These are phyloP conservation scores for Dendrobium nobile DNA, from an alignment of 106 monocot genomes.

Conservation along the genomic window DNA sequence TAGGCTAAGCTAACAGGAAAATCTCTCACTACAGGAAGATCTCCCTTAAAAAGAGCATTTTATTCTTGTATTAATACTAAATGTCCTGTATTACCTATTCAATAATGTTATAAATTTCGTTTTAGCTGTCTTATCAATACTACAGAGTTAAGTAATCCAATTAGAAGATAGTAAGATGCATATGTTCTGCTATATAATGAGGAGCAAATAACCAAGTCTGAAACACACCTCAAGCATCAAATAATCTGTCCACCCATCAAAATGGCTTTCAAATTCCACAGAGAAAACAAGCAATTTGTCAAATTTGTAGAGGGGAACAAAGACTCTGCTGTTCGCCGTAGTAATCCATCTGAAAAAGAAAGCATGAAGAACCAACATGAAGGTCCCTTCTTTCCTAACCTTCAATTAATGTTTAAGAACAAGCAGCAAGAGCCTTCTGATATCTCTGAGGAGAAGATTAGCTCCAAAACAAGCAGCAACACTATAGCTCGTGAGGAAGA, in stretches of 20 bases:
- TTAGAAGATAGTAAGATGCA: too few species aligned
- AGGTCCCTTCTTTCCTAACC: slow-evolving; percentile 10
- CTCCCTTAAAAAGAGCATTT: not conserved
- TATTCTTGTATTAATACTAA: too few species aligned
- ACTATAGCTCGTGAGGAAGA: not conserved
- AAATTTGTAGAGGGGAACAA: not conserved
- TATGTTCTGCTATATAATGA: not conserved
- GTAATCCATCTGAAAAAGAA: too few species aligned
- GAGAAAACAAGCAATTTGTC: not conserved
- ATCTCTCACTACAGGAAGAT: too few species aligned
- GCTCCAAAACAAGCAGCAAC: not conserved
- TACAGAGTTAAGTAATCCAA: too few species aligned
- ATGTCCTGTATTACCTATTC: too few species aligned
- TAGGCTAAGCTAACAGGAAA: not conserved
- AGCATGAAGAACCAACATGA: not conserved
- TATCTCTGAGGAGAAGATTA: not conserved
- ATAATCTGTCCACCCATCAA: not conserved
- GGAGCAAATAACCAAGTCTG: not conserved
- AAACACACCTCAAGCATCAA: not conserved
- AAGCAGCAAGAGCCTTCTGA: not conserved
- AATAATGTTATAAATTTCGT: too few species aligned
- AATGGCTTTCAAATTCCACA: not conserved
- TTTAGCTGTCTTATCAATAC: too few species aligned
- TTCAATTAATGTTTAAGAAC: slow-evolving; percentile 10
- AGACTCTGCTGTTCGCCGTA: too few species aligned